Percentiles rank a stretch among this genome's conserved stretches.
phyloP scores from a whole-genome alignment of 2,329 filamentous ascomycete genomes.

The Volutella citrinella region DNA sequence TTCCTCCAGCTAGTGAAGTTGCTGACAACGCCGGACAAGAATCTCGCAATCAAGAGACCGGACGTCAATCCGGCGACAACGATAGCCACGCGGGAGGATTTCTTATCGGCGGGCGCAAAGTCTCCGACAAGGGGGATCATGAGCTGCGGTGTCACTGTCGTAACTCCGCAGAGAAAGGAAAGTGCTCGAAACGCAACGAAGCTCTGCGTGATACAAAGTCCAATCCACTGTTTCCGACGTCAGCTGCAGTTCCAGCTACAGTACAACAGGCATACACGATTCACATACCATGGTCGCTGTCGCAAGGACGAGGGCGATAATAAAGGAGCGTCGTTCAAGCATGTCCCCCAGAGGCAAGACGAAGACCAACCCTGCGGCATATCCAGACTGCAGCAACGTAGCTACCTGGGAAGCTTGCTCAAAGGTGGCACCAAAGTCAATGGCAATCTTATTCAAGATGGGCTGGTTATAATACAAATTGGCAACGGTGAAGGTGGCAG shows the following conservation, averaged over 20 bases:
- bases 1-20: slow-evolving; percentile 72
- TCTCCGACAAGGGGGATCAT: slow-evolving; percentile 82
- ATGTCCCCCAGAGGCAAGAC: slow-evolving; percentile 74
- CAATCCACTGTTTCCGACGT: slow-evolving; percentile 70
- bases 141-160: slow-evolving; percentile 74
- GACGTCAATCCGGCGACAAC: slow-evolving; percentile 73
- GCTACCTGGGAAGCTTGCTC: slow-evolving; percentile 66
- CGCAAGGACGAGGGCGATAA: slow-evolving; percentile 62
- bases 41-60: slow-evolving; percentile 71
- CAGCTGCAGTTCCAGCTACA: too few species aligned
- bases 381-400: slow-evolving; percentile 76
- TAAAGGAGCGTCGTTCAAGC: slow-evolving; percentile 65
- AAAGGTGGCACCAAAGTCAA: slow-evolving; percentile 67
- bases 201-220: slow-evolving; percentile 64
- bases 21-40: slow-evolving; percentile 72
- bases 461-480: slow-evolving; percentile 83
- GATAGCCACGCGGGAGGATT: slow-evolving; percentile 68
- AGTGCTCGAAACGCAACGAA: slow-evolving; percentile 65
- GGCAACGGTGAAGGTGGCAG: slow-evolving; percentile 67
- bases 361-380: slow-evolving; percentile 70
- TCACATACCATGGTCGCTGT: slow-evolving; percentile 63
- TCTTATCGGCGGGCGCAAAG: slow-evolving; percentile 65
- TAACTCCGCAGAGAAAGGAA: slow-evolving; percentile 71
- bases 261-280: too few species aligned
- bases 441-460: slow-evolving; percentile 71